A percentile compares a stretch with the other conserved stretches of the same genome.
phyloP scores from a whole-genome alignment of 2,329 filamentous ascomycete genomes.

The Macrophomina pseudophaseolina region DNA sequence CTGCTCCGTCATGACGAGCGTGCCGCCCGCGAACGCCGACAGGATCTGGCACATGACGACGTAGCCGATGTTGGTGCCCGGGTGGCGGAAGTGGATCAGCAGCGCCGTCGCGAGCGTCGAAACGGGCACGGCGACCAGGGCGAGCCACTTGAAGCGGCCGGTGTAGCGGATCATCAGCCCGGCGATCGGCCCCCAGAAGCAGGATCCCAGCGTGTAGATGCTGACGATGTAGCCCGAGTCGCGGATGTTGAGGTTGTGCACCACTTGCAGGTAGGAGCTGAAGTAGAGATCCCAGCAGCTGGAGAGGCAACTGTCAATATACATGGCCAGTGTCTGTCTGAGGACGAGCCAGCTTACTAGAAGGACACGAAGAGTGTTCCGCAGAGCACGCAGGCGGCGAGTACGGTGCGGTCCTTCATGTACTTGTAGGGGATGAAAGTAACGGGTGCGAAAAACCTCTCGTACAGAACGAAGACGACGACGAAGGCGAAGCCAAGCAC shows the following conservation, averaged over 20 bases:
- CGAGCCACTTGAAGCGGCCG: constrained; percentile 29
- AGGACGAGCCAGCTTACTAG: constrained; percentile 2
- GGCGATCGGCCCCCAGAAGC: constrained; percentile 34
- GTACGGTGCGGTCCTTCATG: constrained; percentile 56
- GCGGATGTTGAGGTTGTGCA: constrained; percentile 31
- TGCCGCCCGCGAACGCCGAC: constrained; percentile 36
- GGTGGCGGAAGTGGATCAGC: constrained; percentile 39
- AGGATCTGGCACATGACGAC: constrained; percentile 41
- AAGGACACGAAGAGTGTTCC: constrained; percentile 29
- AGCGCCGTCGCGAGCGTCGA: constrained; percentile 37
- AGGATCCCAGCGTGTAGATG: constrained; percentile 37
- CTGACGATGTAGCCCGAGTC: constrained; percentile 36
- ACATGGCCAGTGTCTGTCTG: too few species aligned
- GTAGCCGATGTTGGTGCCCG: constrained; percentile 37
- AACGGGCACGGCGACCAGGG: constrained; percentile 31
- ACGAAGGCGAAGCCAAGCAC: constrained; percentile 43
- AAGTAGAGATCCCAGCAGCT: constrained; percentile 39
- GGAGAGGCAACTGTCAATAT: too few species aligned
- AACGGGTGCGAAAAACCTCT: constrained; percentile 43
- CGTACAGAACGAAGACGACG: constrained; percentile 45
- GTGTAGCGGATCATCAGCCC: constrained; percentile 26
- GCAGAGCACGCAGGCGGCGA: constrained; percentile 61
- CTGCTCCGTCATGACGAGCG: constrained; percentile 33
- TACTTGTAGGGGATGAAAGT: constrained; percentile 53
- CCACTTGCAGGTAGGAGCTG: constrained; percentile 41